Evolutionary conservation across 2,329 filamentous ascomycete genomes (phyloP).

Genomic region (Scolecobasidium constrictum): DNA sequence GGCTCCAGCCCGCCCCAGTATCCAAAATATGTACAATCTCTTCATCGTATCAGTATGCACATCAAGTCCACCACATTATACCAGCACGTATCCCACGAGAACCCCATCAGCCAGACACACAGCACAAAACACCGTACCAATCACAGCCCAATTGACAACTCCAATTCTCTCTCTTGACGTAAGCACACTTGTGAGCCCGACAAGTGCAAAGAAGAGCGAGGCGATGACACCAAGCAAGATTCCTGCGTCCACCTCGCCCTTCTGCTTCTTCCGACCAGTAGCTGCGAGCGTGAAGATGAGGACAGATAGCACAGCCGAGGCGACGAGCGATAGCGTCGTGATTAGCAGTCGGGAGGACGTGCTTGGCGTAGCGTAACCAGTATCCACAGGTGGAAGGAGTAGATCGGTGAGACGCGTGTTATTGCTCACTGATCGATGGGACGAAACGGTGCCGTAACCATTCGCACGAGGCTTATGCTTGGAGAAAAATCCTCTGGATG

Average conservation of each 20-base stretch:
- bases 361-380: conserved; percentile 16
- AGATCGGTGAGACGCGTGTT: background rate
- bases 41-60: too few species aligned
- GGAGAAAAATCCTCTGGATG: background rate
- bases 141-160: conserved; percentile 26
- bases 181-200: conserved; percentile 49
- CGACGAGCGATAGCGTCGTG: conserved; percentile 34
- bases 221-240: conserved; percentile 59
- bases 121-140: conserved; percentile 32
- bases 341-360: conserved; percentile 30
- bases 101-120: conserved; percentile 41
- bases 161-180: conserved; percentile 34
- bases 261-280: conserved; percentile 57
- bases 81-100: conserved; percentile 40
- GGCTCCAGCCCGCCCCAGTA: too few species aligned
- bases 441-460: background rate
- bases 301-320: conserved; percentile 51
- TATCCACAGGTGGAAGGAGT: conserved; percentile 9
- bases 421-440: background rate
- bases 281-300: conserved; percentile 55
- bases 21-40: too few species aligned
- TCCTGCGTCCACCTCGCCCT: conserved; percentile 62
- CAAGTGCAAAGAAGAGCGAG: conserved; percentile 53
- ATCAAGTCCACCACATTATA: too few species aligned
- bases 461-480: background rate